Evolutionary conservation across 1,284 basidiomycete genomes (phyloP).

Genomic region (Golubevia pallescens): DNA sequence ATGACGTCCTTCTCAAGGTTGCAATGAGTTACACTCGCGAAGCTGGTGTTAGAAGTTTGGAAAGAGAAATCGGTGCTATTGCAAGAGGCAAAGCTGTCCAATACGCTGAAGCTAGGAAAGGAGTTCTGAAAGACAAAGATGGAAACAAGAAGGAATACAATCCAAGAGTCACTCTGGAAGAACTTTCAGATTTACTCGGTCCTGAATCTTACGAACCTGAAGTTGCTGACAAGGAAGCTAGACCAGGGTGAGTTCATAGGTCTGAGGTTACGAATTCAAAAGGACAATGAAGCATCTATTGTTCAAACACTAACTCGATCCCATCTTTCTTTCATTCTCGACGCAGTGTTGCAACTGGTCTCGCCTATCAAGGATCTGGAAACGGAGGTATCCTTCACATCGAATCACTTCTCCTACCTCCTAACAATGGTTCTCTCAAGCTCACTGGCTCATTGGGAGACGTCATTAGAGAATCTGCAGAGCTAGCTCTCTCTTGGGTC

Average conservation of each 20-base stretch:
- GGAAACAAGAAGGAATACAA: conserved; percentile 37
- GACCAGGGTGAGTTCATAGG: conserved; percentile 26
- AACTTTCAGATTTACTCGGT: conserved; percentile 47
- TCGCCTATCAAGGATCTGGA: conserved; percentile 61
- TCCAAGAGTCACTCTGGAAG: conserved; percentile 34
- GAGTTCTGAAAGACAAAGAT: conserved; percentile 28
- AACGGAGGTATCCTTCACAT: conserved; percentile 60
- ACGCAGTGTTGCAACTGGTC: conserved; percentile 42
- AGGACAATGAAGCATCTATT: not conserved
- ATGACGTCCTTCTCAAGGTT: conserved; percentile 75
- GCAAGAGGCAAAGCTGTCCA: conserved; percentile 42
- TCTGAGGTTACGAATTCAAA: too few relatives aligned
- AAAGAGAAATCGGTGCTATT: conserved; percentile 76
- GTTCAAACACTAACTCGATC: not conserved
- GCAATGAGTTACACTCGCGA: conserved; percentile 82
- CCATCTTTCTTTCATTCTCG: not conserved
- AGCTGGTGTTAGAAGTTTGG: conserved; percentile 88
- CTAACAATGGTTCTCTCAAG: conserved; percentile 45
- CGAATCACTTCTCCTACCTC: conserved; percentile 52
- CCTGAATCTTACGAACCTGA: conserved; percentile 59
- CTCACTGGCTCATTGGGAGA: conserved; percentile 61
- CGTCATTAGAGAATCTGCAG: conserved; percentile 61
- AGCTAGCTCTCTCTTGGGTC: conserved; percentile 59
- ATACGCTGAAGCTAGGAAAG: conserved; percentile 49
- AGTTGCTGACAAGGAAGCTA: conserved; percentile 47